phyloP scores from a whole-genome alignment of 2,329 filamentous ascomycete genomes.

The Endocalyx cinctus region DNA sequence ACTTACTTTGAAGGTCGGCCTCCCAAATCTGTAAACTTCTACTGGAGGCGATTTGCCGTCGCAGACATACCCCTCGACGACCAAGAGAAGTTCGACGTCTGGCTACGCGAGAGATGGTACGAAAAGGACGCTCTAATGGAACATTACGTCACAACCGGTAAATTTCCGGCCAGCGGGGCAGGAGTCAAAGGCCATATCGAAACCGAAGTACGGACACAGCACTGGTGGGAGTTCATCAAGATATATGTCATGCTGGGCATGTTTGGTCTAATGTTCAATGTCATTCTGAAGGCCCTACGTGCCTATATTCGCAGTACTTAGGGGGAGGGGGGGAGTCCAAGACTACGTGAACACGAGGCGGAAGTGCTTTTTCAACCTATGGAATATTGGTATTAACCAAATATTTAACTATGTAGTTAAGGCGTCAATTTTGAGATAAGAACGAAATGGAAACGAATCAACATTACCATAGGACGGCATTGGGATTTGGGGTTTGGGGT shows the following conservation, averaged over 20 bases:
- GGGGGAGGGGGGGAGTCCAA: too few relatives aligned
- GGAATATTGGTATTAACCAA: too few relatives aligned
- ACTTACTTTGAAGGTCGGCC: constrained; percentile 86
- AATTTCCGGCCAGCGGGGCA: constrained; percentile 68
- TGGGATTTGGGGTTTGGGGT: too few relatives aligned
- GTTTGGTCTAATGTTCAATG: constrained; percentile 36
- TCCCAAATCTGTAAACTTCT: constrained; percentile 93
- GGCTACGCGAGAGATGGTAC: constrained; percentile 82
- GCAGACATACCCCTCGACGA: constrained; percentile 76
- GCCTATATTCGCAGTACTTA: constrained; percentile 5
- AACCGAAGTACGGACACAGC: constrained; percentile 51
- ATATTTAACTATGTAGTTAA: too few relatives aligned
- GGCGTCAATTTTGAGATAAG: too few relatives aligned
- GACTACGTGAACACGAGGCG: too few relatives aligned
- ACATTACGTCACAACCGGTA: constrained; percentile 69
- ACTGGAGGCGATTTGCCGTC: constrained; percentile 84
- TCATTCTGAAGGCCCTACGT: constrained; percentile 21
- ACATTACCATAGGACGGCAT: too few relatives aligned
- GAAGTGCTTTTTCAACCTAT: constrained; percentile 5
- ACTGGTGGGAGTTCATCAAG: constrained; percentile 51
- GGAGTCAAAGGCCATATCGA: constrained; percentile 47
- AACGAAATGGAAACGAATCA: too few relatives aligned
- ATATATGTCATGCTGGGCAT: constrained; percentile 48
- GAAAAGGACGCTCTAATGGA: constrained; percentile 91
- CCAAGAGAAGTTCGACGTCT: constrained; percentile 70